Conservation (phyloP, 352 stramenopile genomes). For the Phytopythium litorale region DNA sequence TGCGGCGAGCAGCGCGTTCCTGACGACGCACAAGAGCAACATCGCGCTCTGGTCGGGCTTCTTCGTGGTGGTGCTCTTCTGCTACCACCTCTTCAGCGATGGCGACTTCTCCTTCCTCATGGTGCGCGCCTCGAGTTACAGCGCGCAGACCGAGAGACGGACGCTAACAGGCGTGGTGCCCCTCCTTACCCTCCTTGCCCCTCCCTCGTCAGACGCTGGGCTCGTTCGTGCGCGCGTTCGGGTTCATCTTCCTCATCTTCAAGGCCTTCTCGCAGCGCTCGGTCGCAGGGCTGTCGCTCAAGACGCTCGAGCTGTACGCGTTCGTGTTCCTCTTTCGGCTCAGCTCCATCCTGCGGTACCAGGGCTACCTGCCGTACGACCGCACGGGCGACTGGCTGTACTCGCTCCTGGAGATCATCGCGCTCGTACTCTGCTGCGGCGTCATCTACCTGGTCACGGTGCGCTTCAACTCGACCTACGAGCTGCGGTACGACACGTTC, state of each 20-base stretch:
- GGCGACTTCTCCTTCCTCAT: slow-evolving; percentile 99
- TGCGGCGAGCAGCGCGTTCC: slow-evolving; percentile 36
- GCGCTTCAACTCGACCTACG: slow-evolving; percentile 95
- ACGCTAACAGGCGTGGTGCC: not conserved
- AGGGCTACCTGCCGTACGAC: slow-evolving; percentile 93
- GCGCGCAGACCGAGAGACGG: not conserved
- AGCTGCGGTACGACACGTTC: slow-evolving; percentile 95
- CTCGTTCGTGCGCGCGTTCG: slow-evolving; percentile 87
- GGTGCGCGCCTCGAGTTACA: slow-evolving; percentile 31
- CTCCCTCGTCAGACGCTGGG: slow-evolving; percentile 77
- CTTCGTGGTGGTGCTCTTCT: slow-evolving; percentile 92
- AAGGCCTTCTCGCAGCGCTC: slow-evolving; percentile 93
- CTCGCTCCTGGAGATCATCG: slow-evolving; percentile 93
- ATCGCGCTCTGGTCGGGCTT: slow-evolving; percentile 96
- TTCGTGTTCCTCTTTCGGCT: slow-evolving; percentile 97
- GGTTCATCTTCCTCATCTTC: slow-evolving; percentile 92
- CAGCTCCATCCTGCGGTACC: slow-evolving; percentile 96
- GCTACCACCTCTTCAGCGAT: slow-evolving; percentile 96
- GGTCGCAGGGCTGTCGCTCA: slow-evolving; percentile 93
- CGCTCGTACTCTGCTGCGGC: slow-evolving; percentile 82
- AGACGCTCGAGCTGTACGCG: slow-evolving; percentile 97
- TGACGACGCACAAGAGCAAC: slow-evolving; percentile 92
- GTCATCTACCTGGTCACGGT: slow-evolving; percentile 91
- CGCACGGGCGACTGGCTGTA: slow-evolving; percentile 98
- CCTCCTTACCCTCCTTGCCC: too few species aligned